Percentiles rank a stretch among this genome's conserved stretches.
Conservation (phyloP, 495 filamentous ascomycete genomes). For the Amniculicola lignicola region DNA sequence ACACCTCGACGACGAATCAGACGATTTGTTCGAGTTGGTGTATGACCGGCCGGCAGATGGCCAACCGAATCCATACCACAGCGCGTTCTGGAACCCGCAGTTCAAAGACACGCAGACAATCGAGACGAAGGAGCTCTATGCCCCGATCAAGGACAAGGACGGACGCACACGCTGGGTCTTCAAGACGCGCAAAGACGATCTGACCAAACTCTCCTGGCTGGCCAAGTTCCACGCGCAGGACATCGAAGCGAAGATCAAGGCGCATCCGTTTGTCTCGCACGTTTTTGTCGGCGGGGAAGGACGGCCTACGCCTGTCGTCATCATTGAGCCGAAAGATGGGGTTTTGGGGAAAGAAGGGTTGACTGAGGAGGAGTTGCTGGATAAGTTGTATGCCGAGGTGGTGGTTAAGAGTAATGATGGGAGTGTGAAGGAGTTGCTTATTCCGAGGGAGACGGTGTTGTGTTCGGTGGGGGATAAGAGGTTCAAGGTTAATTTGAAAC, state of each 20-base stretch:
- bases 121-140: constrained; percentile 12
- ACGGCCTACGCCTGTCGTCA: constrained; percentile 1
- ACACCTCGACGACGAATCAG: background rate
- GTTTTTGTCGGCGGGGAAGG: constrained; percentile 18
- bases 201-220: constrained; percentile 17
- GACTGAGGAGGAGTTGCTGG: background rate
- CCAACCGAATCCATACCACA: background rate
- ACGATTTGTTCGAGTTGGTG: constrained; percentile 13
- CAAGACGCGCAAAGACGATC: constrained; percentile 15
- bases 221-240: constrained; percentile 14
- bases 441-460: constrained; percentile 16
- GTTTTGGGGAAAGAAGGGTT: background rate
- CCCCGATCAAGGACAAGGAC: constrained; percentile 8
- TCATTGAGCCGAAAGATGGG: constrained; percentile 1
- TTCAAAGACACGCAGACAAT: background rate
- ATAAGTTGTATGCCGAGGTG: constrained; percentile 1
- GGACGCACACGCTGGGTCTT: constrained; percentile 16
- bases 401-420: background rate
- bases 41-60: background rate
- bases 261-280: background rate
- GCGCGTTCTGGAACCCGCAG: constrained; percentile 10
- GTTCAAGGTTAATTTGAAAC: constrained; percentile 1
- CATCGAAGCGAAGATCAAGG: constrained; percentile 9
- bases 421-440: constrained; percentile 5
- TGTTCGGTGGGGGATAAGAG: constrained; percentile 2